Evolutionary conservation across 2,329 filamentous ascomycete species (phyloP).

Genomic region (Cercospora nicotianae): DNA sequence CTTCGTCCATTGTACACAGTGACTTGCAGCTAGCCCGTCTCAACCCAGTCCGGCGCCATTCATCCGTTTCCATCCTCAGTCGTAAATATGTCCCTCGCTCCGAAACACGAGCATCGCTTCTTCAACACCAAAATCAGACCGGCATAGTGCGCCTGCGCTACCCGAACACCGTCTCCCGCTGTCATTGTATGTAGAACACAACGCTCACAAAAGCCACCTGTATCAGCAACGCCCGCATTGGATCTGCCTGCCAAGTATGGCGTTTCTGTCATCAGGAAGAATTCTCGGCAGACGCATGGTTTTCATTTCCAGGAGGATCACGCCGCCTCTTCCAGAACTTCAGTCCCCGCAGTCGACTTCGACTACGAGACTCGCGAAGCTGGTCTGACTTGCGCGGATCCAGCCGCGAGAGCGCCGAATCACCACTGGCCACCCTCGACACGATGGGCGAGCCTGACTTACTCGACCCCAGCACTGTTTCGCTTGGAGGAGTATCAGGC

Average conservation of each 20-base stretch:
- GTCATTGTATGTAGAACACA: slow-evolving; percentile 2
- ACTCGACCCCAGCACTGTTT: slow-evolving; percentile 13
- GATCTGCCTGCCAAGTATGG: not conserved
- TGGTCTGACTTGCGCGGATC: slow-evolving; percentile 22
- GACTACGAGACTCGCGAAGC: slow-evolving; percentile 37
- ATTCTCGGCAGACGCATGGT: slow-evolving; percentile 12
- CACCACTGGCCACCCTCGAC: slow-evolving; percentile 31
- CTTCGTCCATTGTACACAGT: not conserved
- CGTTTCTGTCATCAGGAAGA: slow-evolving; percentile 11
- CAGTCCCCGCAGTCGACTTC: slow-evolving; percentile 39
- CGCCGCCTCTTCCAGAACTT: slow-evolving; percentile 42
- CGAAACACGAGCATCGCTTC: not conserved
- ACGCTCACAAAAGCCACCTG: not conserved
- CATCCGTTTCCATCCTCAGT: not conserved
- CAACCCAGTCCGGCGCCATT: not conserved
- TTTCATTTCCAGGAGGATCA: slow-evolving; percentile 23
- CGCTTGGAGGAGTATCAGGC: slow-evolving; percentile 26
- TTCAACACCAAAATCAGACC: not conserved
- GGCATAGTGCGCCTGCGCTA: not conserved
- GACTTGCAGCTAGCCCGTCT: not conserved
- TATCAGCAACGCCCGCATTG: not conserved
- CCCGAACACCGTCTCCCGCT: not conserved
- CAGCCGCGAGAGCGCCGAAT: slow-evolving; percentile 22
- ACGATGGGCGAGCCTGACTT: slow-evolving; percentile 30
- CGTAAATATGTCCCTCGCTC: not conserved